Evolutionary conservation across 192 early-diverging fungal species (phyloP).

Genomic region (Gorgonomyces haynaldii): DNA sequence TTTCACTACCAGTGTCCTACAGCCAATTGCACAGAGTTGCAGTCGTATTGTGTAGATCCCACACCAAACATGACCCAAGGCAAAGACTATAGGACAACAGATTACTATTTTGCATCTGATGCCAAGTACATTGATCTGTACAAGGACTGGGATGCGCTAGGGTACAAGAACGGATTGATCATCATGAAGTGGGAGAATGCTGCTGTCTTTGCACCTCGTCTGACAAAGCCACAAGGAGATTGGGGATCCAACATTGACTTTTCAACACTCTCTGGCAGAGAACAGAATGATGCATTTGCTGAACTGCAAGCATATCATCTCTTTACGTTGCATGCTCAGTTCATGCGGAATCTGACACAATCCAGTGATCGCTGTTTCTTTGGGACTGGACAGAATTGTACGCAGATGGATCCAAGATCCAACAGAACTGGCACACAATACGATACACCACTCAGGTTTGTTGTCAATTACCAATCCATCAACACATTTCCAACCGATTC

Average conservation of each 20-base stretch:
- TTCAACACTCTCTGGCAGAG: neutral
- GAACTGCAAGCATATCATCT: slow-evolving; percentile 12
- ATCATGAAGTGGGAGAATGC: slow-evolving; percentile 11
- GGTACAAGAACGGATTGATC: slow-evolving; percentile 5
- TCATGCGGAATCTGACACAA: slow-evolving; percentile 2
- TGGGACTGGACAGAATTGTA: slow-evolving; percentile 7
- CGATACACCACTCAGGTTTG: neutral
- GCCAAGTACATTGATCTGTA: slow-evolving; percentile 13
- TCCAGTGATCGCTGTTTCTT: neutral
- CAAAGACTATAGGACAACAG: slow-evolving; percentile 3
- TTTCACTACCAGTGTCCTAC: slow-evolving; percentile 4
- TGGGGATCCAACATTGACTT: slow-evolving; percentile 11
- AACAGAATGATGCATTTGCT: slow-evolving; percentile 6
- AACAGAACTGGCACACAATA: neutral
- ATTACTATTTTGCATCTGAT: slow-evolving; percentile 8
- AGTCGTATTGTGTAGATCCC: slow-evolving; percentile 12
- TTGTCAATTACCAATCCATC: slow-evolving; percentile 3
- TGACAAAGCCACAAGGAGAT: neutral
- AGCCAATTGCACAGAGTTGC: neutral
- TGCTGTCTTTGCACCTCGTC: slow-evolving; percentile 4
- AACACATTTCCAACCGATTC: slow-evolving; percentile 1
- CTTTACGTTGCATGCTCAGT: slow-evolving; percentile 7
- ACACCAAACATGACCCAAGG: neutral
- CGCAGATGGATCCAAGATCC: neutral
- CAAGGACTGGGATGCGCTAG: slow-evolving; percentile 7